phyloP scores from a whole-genome alignment of 345 rosid species.

The Triadica sebifera region DNA sequence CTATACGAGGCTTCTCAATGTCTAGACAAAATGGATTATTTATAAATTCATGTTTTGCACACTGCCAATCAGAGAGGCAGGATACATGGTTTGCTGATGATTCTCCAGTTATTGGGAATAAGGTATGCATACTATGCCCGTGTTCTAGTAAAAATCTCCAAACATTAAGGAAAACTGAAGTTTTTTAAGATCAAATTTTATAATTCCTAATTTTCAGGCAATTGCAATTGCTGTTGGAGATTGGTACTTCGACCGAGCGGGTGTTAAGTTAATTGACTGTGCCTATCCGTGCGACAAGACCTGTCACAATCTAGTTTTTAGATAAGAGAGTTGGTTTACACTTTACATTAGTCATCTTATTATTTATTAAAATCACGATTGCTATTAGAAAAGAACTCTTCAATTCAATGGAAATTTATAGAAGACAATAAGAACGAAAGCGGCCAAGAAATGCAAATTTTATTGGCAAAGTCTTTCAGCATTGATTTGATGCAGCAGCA shows the following conservation, averaged over 20 bases:
- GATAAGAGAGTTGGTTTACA: conserved; percentile 23
- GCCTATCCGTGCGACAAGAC: conserved; percentile 86
- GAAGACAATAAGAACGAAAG: conserved; percentile 30
- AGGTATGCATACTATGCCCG: conserved; percentile 41
- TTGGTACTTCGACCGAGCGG: conserved; percentile 82
- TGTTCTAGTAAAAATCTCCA: background rate
- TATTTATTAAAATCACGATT: background rate
- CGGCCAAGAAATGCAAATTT: conserved; percentile 25
- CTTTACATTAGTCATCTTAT: too few relatives aligned
- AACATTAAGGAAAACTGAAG: background rate
- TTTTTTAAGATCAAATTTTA: background rate
- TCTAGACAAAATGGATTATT: conserved; percentile 73
- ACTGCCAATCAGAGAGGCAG: conserved; percentile 93
- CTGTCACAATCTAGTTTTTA: conserved; percentile 91
- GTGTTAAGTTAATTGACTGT: conserved; percentile 67
- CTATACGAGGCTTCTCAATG: conserved; percentile 57
- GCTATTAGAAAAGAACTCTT: conserved; percentile 2
- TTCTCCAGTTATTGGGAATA: conserved; percentile 70
- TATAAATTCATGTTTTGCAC: conserved; percentile 93
- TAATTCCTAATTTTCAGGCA: conserved; percentile 46
- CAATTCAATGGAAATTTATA: conserved; percentile 21
- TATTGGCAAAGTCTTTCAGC: conserved; percentile 17
- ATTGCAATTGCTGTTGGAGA: conserved; percentile 89
- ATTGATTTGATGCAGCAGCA: conserved; percentile 6
- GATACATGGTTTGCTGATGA: conserved; percentile 90